phyloP scores from a whole-genome alignment of 768 basidiomycete genomes.

The Stropharia rugosoannulata region DNA sequence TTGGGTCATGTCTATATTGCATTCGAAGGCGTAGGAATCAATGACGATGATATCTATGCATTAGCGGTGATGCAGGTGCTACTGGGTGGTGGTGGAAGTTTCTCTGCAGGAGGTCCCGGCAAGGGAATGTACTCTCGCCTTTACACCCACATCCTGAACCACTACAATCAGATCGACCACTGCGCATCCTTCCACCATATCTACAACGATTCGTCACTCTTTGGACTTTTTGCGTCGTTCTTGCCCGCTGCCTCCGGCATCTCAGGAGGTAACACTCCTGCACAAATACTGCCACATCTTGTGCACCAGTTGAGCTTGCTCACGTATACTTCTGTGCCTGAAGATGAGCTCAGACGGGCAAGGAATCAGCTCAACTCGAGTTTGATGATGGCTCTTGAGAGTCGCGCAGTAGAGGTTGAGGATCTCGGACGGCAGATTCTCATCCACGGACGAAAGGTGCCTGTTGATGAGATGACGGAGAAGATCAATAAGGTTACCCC shows the following conservation, averaged over 20 bases:
- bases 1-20: constrained; percentile 93
- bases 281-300: constrained; percentile 79
- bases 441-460: constrained; percentile 83
- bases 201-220: constrained; percentile 91
- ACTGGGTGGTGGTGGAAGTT: constrained; percentile 93
- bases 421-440: constrained; percentile 92
- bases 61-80: constrained; percentile 94
- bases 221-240: constrained; percentile 89
- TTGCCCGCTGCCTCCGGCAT: constrained; percentile 58
- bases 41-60: constrained; percentile 90
- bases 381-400: constrained; percentile 94
- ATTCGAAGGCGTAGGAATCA: constrained; percentile 89
- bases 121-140: constrained; percentile 99
- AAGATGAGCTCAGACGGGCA: constrained; percentile 75
- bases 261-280: constrained; percentile 60
- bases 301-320: constrained; percentile 86
- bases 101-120: constrained; percentile 96
- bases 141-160: constrained; percentile 95
- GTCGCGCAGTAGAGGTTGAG: constrained; percentile 79
- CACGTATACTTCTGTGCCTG: constrained; percentile 65
- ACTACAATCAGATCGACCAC: constrained; percentile 91
- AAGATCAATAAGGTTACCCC: constrained; percentile 78
- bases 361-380: constrained; percentile 95
- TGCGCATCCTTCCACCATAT: constrained; percentile 98
- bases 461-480: constrained; percentile 87